Evolutionary conservation across 176 grass and related monocot genomes (phyloP).

Genomic region (Cocos nucifera): DNA sequence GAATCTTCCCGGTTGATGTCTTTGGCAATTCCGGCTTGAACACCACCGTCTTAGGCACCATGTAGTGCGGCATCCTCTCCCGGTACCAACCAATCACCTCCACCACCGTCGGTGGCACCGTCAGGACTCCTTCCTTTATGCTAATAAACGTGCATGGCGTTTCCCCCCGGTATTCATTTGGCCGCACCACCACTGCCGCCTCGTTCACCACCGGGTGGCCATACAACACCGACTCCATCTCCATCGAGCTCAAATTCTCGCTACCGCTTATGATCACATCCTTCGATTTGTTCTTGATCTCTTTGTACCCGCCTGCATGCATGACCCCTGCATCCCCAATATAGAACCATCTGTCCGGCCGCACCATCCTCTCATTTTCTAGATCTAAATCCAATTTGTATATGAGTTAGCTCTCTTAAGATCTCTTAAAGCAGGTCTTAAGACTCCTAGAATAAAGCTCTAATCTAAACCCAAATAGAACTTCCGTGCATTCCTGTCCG

Average conservation of each 20-base stretch:
- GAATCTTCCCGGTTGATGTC: slow-evolving; percentile 77
- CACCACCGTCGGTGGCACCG: slow-evolving; percentile 17
- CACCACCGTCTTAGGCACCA: slow-evolving; percentile 67
- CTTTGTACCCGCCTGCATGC: slow-evolving; percentile 69
- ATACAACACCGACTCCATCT: slow-evolving; percentile 75
- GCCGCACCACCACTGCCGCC: slow-evolving; percentile 64
- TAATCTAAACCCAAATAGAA: no score
- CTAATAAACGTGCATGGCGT: slow-evolving; percentile 84
- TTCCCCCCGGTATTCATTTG: slow-evolving; percentile 71
- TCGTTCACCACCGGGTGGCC: slow-evolving; percentile 57
- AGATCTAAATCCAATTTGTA: no score
- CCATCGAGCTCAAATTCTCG: slow-evolving; percentile 92
- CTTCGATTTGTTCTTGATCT: slow-evolving; percentile 80
- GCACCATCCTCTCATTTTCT: neutral
- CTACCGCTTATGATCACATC: slow-evolving; percentile 91
- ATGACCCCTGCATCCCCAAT: slow-evolving; percentile 68
- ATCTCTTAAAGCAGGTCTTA: no score
- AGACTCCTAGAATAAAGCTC: no score
- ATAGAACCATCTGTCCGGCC: slow-evolving; percentile 64
- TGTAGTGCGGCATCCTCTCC: slow-evolving; percentile 68
- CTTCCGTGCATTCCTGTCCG: no score
- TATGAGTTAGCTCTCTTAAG: no score
- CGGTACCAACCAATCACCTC: slow-evolving; percentile 60
- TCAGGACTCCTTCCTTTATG: slow-evolving; percentile 23
- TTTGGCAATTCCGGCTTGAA: slow-evolving; percentile 56